Evolutionary conservation across 1,284 basidiomycete genomes (phyloP).

Genomic region (Malassezia globosa): DNA sequence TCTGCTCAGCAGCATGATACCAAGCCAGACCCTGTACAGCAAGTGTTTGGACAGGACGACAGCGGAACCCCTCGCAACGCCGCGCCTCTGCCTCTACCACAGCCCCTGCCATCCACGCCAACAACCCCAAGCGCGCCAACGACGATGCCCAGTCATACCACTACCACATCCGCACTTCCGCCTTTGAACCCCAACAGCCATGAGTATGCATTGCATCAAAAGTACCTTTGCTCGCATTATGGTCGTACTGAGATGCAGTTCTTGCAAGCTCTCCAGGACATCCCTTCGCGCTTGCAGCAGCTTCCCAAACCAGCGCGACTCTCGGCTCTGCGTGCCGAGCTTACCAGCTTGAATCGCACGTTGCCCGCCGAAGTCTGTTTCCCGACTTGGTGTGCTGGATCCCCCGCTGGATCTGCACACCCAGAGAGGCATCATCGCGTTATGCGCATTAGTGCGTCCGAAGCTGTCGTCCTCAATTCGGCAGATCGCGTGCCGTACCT

Average conservation of each 20-base stretch:
- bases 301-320: constrained; percentile 88
- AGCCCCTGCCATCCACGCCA: too few species aligned
- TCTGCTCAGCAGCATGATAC: constrained; percentile 12
- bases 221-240: constrained; percentile 52
- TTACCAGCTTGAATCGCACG: constrained; percentile 90
- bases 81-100: too few species aligned
- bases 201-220: constrained; percentile 23
- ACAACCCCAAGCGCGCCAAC: background rate
- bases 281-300: constrained; percentile 79
- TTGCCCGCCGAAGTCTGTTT: constrained; percentile 82
- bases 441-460: constrained; percentile 90
- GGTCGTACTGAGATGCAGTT: constrained; percentile 85
- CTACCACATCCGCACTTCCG: background rate
- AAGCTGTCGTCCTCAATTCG: constrained; percentile 95
- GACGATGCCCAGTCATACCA: background rate
- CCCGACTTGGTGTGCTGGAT: constrained; percentile 73
- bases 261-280: constrained; percentile 75
- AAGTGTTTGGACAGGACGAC: constrained; percentile 7
- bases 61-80: too few species aligned
- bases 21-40: constrained; percentile 1
- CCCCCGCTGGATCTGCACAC: constrained; percentile 18
- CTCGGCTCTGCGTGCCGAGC: constrained; percentile 83
- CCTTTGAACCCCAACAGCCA: background rate
- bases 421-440: constrained; percentile 67
- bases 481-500: constrained; percentile 91